These are phyloP conservation scores for Starmerella floricola DNA, from an alignment of 805 yeast species.

Conservation along the genomic window DNA sequence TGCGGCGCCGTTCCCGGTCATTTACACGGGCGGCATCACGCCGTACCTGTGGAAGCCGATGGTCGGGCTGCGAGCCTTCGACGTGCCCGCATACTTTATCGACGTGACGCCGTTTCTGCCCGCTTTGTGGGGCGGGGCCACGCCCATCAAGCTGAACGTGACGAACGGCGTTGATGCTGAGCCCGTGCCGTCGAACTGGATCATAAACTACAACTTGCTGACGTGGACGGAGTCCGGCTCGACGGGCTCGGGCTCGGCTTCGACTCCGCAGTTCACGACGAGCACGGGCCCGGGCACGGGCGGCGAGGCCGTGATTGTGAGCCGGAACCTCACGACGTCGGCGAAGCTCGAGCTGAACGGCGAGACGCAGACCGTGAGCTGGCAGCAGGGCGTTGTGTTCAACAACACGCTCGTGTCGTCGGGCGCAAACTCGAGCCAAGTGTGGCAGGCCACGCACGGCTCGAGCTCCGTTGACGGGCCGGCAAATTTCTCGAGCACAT, in stretches of 20 bases:
- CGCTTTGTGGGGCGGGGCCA: conserved; percentile 44
- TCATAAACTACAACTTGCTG: conserved; percentile 26
- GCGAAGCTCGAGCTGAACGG: conserved; percentile 20
- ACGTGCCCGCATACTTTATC: conserved; percentile 54
- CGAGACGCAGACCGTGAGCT: conserved; percentile 11
- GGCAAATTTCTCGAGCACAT: conserved; percentile 3
- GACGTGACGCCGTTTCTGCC: conserved; percentile 65
- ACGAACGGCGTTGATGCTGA: conserved; percentile 25
- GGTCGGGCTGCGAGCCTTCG: conserved; percentile 63
- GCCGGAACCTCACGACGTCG: conserved; percentile 9
- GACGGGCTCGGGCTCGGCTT: conserved; percentile 19
- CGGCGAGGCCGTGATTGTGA: conserved; percentile 3
- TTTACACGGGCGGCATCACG: conserved; percentile 71
- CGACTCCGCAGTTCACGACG: conserved; percentile 5
- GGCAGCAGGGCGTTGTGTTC: conserved; percentile 17
- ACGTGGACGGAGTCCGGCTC: conserved; percentile 25
- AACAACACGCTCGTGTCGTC: conserved; percentile 8
- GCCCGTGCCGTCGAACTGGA: conserved; percentile 25
- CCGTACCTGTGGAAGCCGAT: conserved; percentile 75
- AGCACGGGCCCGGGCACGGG: background rate
- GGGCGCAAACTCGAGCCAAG: conserved; percentile 3
- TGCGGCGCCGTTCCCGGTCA: conserved; percentile 56
- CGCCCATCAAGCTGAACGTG: conserved; percentile 42
- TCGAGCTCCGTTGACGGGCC: conserved; percentile 13
- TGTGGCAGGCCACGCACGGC: conserved; percentile 18